Percentiles rank a stretch among this genome's conserved stretches.
phyloP scores from a whole-genome alignment of 2,329 filamentous ascomycete genomes.

The Tolypocladium nubicola region DNA sequence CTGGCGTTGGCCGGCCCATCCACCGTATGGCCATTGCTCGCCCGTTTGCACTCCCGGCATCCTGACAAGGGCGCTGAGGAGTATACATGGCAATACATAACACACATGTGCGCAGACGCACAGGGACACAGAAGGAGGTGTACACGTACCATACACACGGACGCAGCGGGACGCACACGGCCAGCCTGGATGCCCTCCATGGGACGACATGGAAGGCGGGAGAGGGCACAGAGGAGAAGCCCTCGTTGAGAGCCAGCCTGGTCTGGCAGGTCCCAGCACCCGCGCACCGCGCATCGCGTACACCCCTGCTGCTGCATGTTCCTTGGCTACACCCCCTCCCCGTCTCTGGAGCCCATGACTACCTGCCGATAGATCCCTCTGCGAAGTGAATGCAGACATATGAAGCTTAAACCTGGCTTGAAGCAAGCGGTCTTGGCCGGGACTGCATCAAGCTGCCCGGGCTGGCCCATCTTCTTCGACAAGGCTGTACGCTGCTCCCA shows the following conservation, averaged over 20 bases:
- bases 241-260: background rate
- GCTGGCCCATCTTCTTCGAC: background rate
- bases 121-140: slow-evolving; percentile 3
- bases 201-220: background rate
- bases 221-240: background rate
- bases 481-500: background rate
- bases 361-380: background rate
- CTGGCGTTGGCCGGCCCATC: background rate
- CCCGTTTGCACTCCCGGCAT: background rate
- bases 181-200: background rate
- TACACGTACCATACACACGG: slow-evolving; percentile 12
- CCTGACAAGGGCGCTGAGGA: background rate
- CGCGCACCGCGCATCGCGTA: no score
- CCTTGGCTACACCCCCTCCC: background rate
- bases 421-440: background rate
- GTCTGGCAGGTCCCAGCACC: background rate
- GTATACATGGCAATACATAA: slow-evolving; percentile 4
- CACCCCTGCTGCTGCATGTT: background rate
- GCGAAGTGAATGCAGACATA: background rate
- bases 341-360: background rate
- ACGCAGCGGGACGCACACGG: slow-evolving; percentile 10
- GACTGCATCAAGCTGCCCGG: background rate
- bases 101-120: slow-evolving; percentile 5
- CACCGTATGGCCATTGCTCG: background rate
- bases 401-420: background rate